Evolutionary conservation across 78 protist species (phyloP).

Genomic region (Dictyostelium purpureum): DNA sequence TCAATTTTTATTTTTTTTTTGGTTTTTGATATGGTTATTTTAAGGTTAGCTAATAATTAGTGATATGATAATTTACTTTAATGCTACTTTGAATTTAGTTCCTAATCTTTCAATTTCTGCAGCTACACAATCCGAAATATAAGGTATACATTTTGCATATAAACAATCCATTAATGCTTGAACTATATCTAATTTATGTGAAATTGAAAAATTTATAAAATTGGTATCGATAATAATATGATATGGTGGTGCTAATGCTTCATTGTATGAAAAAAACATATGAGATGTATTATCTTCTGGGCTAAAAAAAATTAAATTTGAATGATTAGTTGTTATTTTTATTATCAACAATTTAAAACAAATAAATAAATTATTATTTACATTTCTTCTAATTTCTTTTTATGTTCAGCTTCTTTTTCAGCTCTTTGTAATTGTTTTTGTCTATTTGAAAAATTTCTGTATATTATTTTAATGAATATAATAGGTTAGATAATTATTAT

Average conservation of each 20-base stretch:
- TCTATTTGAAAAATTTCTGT: slow-evolving; percentile 52
- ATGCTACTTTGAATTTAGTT: slow-evolving; percentile 89
- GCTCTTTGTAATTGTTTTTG: slow-evolving; percentile 64
- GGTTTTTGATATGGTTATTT: background rate
- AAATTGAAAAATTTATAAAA: slow-evolving; percentile 97
- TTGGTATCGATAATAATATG: slow-evolving; percentile 98
- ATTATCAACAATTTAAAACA: background rate
- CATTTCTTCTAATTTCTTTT: slow-evolving; percentile 60
- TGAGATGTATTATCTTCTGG: slow-evolving; percentile 82
- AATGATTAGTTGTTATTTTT: background rate
- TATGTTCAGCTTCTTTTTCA: slow-evolving; percentile 29
- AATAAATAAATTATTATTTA: background rate
- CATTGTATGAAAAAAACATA: slow-evolving; percentile 96
- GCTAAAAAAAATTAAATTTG: background rate
- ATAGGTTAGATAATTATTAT: too few relatives aligned
- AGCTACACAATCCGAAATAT: slow-evolving; percentile 98
- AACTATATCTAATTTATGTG: slow-evolving; percentile 96
- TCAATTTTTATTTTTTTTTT: too few relatives aligned
- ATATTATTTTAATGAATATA: too few relatives aligned
- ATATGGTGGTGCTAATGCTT: slow-evolving; percentile 98
- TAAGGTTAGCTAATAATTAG: background rate
- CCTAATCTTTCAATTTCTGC: slow-evolving; percentile 99
- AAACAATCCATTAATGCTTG: slow-evolving; percentile 97
- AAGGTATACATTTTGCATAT: slow-evolving; percentile 95
- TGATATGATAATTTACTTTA: slow-evolving; percentile 51